These are phyloP conservation scores for Nicotiana tomentosiformis DNA, from an alignment of 257 asterid species.

Conservation along the genomic window DNA sequence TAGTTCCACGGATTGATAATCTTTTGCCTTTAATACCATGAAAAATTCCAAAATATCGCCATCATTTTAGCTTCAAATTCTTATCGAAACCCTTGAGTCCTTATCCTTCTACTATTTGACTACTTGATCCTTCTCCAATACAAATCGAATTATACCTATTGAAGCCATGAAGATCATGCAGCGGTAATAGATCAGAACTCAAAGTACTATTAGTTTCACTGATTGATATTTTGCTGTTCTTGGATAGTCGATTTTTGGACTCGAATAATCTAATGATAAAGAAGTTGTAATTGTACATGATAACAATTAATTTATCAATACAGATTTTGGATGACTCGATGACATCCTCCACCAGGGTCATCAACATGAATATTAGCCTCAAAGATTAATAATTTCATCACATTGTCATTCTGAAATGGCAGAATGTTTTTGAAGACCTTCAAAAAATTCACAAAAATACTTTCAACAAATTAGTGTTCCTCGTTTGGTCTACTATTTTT, in stretches of 20 bases:
- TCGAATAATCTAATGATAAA: not conserved
- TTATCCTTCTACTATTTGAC: not conserved
- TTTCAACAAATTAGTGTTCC: too few species aligned
- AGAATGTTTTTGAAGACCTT: slow-evolving; percentile 2
- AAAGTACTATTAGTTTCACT: not conserved
- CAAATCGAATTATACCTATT: not conserved
- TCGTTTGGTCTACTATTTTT: too few species aligned
- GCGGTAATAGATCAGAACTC: not conserved
- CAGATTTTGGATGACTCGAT: not conserved
- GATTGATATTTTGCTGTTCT: not conserved
- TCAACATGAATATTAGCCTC: slow-evolving; percentile 27
- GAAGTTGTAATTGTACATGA: slow-evolving; percentile 5
- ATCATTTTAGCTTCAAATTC: not conserved
- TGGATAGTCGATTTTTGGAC: not conserved
- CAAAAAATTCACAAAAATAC: too few species aligned
- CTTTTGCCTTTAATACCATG: too few species aligned
- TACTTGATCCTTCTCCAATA: not conserved
- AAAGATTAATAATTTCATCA: slow-evolving; percentile 13
- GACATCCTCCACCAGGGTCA: slow-evolving; percentile 41
- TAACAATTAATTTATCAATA: not conserved
- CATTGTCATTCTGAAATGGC: not conserved
- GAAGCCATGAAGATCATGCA: not conserved
- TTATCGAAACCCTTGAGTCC: too few species aligned
- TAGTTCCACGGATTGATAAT: too few species aligned
- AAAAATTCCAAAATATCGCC: too few species aligned